Conservation (phyloP, 495 filamentous ascomycete species). For the Mycothermus thermophilus region DNA sequence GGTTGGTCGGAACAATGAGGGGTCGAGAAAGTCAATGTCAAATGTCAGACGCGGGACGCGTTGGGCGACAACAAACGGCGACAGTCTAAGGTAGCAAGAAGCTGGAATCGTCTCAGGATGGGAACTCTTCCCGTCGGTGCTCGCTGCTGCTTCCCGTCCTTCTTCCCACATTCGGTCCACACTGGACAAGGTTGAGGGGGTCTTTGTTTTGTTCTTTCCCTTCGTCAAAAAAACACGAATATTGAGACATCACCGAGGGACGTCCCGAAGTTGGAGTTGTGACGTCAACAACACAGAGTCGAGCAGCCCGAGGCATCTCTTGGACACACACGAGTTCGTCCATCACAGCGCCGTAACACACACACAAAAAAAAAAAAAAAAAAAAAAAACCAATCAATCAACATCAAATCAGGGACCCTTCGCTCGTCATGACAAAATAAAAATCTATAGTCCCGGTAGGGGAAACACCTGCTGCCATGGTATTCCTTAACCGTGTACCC, state of each 20-base stretch:
- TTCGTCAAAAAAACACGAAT: constrained; percentile 2
- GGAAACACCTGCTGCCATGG: constrained; percentile 19
- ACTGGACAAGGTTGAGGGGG: background rate
- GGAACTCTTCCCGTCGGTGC: background rate
- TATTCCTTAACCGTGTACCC: constrained; percentile 18
- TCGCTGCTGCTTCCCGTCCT: constrained; percentile 16
- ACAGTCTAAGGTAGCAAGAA: background rate
- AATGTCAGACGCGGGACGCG: too few species aligned
- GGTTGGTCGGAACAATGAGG: background rate
- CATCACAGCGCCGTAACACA: too few species aligned
- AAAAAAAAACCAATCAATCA: too few species aligned
- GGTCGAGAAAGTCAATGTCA: too few species aligned
- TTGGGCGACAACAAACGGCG: background rate
- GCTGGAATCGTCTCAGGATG: constrained; percentile 1
- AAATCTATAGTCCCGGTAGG: constrained; percentile 16
- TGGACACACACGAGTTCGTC: too few species aligned
- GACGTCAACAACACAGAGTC: too few species aligned
- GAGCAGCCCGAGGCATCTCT: too few species aligned
- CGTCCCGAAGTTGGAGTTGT: too few species aligned
- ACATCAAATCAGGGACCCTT: too few species aligned
- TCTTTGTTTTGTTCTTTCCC: constrained; percentile 5
- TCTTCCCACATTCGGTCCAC: constrained; percentile 1
- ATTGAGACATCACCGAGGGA: too few species aligned
- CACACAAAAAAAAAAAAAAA: too few species aligned
- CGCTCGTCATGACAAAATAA: constrained; percentile 10